Conservation (phyloP, 2,329 filamentous ascomycete genomes). For the Seiridium cupressi region DNA sequence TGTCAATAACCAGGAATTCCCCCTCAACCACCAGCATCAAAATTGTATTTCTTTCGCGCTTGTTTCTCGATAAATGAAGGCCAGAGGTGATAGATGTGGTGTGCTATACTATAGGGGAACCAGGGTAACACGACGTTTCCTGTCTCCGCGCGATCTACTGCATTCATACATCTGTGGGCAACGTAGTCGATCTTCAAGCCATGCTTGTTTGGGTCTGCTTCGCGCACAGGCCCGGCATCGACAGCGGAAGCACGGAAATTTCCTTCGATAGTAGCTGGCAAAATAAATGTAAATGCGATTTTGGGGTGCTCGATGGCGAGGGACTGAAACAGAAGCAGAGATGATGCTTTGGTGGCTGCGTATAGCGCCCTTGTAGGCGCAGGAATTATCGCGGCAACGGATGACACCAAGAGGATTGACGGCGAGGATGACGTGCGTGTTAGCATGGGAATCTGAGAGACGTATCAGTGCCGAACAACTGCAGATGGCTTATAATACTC, state of each 20-base stretch:
- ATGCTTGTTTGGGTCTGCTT: constrained; percentile 23
- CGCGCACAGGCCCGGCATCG: constrained; percentile 21
- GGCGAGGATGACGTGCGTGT: constrained; percentile 26
- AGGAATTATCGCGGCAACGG: constrained; percentile 26
- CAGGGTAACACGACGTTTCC: constrained; percentile 28
- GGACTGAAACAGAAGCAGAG: constrained; percentile 29
- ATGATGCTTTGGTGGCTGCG: constrained; percentile 30
- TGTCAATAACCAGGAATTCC: too few relatives aligned
- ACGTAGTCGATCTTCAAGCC: constrained; percentile 29
- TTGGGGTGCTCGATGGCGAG: constrained; percentile 30
- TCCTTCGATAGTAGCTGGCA: constrained; percentile 32
- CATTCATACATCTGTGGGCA: constrained; percentile 24
- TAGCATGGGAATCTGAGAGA: constrained; percentile 24
- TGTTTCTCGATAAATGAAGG: constrained; percentile 25
- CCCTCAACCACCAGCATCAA: constrained; percentile 5
- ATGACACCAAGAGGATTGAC: constrained; percentile 25
- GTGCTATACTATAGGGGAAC: constrained; percentile 27
- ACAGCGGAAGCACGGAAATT: constrained; percentile 32
- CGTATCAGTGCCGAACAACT: too few relatives aligned
- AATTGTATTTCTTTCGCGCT: constrained; percentile 30
- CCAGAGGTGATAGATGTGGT: constrained; percentile 28
- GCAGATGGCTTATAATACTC: neutral
- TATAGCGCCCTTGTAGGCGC: constrained; percentile 32
- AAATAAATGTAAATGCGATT: constrained; percentile 27
- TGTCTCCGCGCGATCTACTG: constrained; percentile 21